Base-by-base conservation (phyloP, 2,329 filamentous ascomycete genomes). In the Chaetomiaceae sp. region DNA sequence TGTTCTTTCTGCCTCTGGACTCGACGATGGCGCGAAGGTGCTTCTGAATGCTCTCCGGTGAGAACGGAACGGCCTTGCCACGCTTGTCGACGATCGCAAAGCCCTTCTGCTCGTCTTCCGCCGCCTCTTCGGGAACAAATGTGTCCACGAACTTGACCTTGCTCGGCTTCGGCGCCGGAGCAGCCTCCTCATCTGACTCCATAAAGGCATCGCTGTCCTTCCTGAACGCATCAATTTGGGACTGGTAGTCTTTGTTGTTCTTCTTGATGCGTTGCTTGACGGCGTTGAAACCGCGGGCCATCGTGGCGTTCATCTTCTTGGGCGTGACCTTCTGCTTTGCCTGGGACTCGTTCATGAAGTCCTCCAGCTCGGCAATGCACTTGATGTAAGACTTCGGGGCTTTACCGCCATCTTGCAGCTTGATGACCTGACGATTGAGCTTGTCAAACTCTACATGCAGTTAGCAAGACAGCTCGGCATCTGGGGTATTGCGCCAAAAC, bases 181-280 rank as follows among this genome's bases (percentile, higher is more conserved):
- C 85, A 63, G 87, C 85, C 58, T 91, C 87, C 46, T 89, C 85
- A 19, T 90, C 84, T 39, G 87, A 88, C 68, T 87, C 83, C 87
- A 96, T 90, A 73, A 86, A 97, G 16, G 74, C 83, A 58, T 92
- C 89, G 70, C 92, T 89, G 70, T 95, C 83, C 57, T 82, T 85
- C 60, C 87, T 81, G 76, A 92, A 99, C 58, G 85, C 81, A 62
- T 96, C 89, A 63, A 99, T 86, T 66, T 96, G 88, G 56, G 80
- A 76, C 65, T 89, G 82, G 73, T 92, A 92, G 58, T 97, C 92
- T 74, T 95, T 95, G 79, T 92, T 95, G 74, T 92, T 92, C 82
- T 96, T 97, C 82, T 92, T 91, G 76, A 99, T 89, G 74, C 91
- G 91, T 72, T 99, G 93, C 75, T 96, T 95, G 66, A 97, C 88